Conservation (phyloP, 2,329 filamentous ascomycete species). For the Hymenoscyphus salicellus region DNA sequence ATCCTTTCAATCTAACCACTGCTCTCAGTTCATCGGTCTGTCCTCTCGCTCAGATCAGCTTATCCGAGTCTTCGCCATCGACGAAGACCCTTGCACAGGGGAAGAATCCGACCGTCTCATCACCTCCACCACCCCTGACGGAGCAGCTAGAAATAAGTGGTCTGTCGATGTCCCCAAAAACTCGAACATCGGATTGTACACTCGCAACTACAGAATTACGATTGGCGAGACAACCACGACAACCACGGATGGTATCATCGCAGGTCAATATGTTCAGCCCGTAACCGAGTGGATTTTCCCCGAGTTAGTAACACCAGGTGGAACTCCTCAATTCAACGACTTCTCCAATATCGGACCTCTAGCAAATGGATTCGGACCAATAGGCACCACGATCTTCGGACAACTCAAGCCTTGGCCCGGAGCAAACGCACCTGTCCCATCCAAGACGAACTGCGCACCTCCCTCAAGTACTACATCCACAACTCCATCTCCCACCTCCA, state of each 20-base stretch:
- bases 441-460: background rate
- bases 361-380: slow-evolving; percentile 33
- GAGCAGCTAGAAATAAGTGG: slow-evolving; percentile 41
- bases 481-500: background rate
- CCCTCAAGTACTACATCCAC: background rate
- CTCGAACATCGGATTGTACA: slow-evolving; percentile 35
- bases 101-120: slow-evolving; percentile 38
- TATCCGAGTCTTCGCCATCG: slow-evolving; percentile 41
- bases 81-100: slow-evolving; percentile 44
- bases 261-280: slow-evolving; percentile 42
- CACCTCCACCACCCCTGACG: slow-evolving; percentile 34
- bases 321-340: slow-evolving; percentile 34
- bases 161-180: slow-evolving; percentile 35
- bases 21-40: slow-evolving; percentile 38
- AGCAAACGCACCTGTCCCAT: background rate
- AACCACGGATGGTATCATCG: slow-evolving; percentile 41
- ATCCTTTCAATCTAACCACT: background rate
- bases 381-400: slow-evolving; percentile 36
- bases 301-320: slow-evolving; percentile 41
- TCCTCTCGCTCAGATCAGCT: slow-evolving; percentile 38
- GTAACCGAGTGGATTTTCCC: slow-evolving; percentile 46
- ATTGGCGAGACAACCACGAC: slow-evolving; percentile 36
- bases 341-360: slow-evolving; percentile 38
- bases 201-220: slow-evolving; percentile 42
- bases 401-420: slow-evolving; percentile 37